A percentile compares a stretch with the other conserved stretches of the same genome.
Evolutionary conservation across 2,329 filamentous ascomycete species (phyloP).

Genomic region (Diaporthe aspalathi): DNA sequence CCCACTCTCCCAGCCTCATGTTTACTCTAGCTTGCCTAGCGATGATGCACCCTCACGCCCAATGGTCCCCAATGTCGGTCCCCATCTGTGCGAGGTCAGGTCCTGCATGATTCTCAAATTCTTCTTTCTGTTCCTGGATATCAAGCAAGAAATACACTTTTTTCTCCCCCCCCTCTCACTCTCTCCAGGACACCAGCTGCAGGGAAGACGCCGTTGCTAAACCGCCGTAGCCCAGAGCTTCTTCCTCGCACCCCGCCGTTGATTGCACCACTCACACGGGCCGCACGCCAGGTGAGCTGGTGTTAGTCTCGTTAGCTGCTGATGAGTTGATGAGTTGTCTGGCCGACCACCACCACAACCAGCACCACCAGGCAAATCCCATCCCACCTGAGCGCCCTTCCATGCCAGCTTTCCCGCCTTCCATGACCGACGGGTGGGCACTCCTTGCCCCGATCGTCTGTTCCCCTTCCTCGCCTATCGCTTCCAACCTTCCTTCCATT

Average conservation of each 20-base stretch:
- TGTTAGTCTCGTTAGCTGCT: constrained; percentile 10
- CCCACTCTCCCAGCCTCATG: constrained; percentile 32
- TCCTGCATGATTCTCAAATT: constrained; percentile 21
- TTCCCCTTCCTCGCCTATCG: constrained; percentile 18
- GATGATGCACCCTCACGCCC: constrained; percentile 15
- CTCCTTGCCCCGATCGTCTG: background rate
- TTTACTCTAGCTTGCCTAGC: constrained; percentile 17
- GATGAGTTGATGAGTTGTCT: constrained; percentile 20
- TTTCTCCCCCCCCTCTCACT: no score
- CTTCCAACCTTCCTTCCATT: constrained; percentile 31
- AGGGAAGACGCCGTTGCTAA: constrained; percentile 28
- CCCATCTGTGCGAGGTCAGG: no score
- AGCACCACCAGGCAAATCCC: constrained; percentile 3
- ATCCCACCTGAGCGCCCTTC: constrained; percentile 12
- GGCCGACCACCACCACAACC: constrained; percentile 18
- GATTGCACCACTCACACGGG: constrained; percentile 27
- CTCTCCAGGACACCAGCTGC: background rate
- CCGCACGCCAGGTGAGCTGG: background rate
- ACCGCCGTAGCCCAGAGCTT: constrained; percentile 18
- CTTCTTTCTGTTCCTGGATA: constrained; percentile 6
- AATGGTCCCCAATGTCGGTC: no score
- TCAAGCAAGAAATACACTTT: background rate
- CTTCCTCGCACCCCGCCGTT: constrained; percentile 23
- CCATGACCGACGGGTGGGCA: constrained; percentile 16
- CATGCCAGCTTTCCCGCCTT: constrained; percentile 14